Conservation (phyloP, 768 basidiomycete species). For the Plicaturopsis crispa region DNA sequence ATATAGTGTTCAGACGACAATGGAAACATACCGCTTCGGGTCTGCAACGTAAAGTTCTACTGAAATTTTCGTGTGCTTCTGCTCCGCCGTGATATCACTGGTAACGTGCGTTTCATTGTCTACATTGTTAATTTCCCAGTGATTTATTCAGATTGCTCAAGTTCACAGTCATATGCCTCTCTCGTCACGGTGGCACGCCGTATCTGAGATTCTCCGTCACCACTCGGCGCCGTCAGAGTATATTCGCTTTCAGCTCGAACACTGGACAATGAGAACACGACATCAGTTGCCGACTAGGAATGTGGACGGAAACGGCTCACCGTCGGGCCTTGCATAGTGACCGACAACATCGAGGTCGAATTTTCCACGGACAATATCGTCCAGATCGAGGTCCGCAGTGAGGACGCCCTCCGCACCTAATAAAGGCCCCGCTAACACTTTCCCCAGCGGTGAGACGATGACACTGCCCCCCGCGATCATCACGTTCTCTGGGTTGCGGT, state of each 20-base stretch:
- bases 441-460: slow-evolving; percentile 52
- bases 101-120: no score
- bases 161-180: no score
- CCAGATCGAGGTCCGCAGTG: slow-evolving; percentile 50
- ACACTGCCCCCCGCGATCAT: slow-evolving; percentile 58
- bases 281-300: slow-evolving; percentile 1
- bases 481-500: slow-evolving; percentile 35
- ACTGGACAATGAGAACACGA: slow-evolving; percentile 5
- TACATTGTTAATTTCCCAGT: no score
- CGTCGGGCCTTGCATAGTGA: slow-evolving; percentile 53
- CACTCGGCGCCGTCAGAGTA: slow-evolving; percentile 5
- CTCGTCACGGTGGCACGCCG: no score
- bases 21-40: no score
- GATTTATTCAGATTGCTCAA: no score
- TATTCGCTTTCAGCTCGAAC: not conserved
- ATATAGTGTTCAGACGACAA: no score
- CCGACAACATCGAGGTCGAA: slow-evolving; percentile 57
- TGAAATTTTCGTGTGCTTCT: no score
- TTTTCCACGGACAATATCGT: slow-evolving; percentile 48
- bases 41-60: no score
- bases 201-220: no score
- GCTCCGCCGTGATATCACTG: no score
- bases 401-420: slow-evolving; percentile 43
- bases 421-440: slow-evolving; percentile 52
- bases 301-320: slow-evolving; percentile 25